Evolutionary conservation across 257 asterid species (phyloP).

Genomic region (Marsdenia floribunda): DNA sequence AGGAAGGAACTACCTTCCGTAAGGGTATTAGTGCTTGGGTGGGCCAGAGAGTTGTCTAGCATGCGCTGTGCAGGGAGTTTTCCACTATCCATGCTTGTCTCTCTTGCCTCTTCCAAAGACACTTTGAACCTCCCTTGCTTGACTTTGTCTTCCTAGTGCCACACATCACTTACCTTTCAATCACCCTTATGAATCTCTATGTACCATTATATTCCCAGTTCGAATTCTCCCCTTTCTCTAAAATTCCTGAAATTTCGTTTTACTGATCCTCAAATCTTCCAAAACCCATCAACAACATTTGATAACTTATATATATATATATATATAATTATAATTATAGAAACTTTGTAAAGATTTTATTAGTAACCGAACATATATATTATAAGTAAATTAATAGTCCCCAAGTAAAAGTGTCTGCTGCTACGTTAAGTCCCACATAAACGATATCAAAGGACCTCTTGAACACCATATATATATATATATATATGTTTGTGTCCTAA

Average conservation of each 20-base stretch:
- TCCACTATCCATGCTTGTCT: slow-evolving; percentile 39
- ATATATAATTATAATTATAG: no score
- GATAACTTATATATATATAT: no score
- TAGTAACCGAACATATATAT: neutral
- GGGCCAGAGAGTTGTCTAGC: slow-evolving; percentile 36
- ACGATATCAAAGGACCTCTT: neutral
- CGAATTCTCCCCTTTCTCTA: neutral
- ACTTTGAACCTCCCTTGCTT: slow-evolving; percentile 1
- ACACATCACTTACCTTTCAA: slow-evolving; percentile 6
- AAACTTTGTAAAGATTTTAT: neutral
- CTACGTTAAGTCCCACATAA: neutral
- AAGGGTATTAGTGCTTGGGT: slow-evolving; percentile 18
- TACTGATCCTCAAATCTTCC: no score
- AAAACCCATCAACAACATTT: no score
- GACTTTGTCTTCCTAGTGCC: slow-evolving; percentile 20
- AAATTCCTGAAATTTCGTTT: neutral
- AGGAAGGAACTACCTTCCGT: no score
- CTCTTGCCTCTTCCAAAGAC: slow-evolving; percentile 5
- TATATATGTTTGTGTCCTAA: neutral
- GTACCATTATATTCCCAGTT: no score
- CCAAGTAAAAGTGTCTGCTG: neutral
- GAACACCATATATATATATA: neutral
- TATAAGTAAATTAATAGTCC: neutral
- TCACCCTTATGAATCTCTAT: no score
- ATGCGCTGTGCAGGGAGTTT: slow-evolving; percentile 31